Evolutionary conservation across 257 asterid genomes (phyloP).

Genomic region (Cruciata laevipes): DNA sequence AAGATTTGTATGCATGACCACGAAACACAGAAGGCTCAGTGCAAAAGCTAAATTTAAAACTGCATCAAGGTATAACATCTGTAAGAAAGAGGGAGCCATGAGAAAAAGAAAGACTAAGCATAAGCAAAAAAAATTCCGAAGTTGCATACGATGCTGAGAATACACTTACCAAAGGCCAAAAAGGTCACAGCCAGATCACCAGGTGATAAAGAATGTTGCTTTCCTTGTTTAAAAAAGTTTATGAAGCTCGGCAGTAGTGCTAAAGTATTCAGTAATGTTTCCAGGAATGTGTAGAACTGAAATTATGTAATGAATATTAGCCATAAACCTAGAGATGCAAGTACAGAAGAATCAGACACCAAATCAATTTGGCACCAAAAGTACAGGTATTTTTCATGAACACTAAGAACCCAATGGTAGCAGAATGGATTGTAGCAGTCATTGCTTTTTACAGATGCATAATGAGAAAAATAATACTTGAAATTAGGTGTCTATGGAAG

Average conservation of each 20-base stretch:
- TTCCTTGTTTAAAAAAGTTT: slow-evolving; percentile 42
- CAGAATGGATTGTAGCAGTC: too few relatives aligned
- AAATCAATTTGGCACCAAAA: not conserved
- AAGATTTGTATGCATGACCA: slow-evolving; percentile 59
- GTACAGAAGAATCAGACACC: not conserved
- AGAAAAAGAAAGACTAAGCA: slow-evolving; percentile 25
- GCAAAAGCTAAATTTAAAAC: slow-evolving; percentile 82
- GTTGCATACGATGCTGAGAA: slow-evolving; percentile 6
- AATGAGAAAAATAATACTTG: not conserved
- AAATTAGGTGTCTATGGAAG: not conserved
- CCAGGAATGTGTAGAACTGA: slow-evolving; percentile 74
- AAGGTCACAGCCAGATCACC: slow-evolving; percentile 66
- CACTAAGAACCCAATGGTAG: too few relatives aligned
- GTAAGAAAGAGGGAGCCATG: slow-evolving; percentile 55
- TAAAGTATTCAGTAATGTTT: slow-evolving; percentile 55
- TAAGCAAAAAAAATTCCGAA: slow-evolving; percentile 3
- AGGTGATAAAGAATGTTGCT: slow-evolving; percentile 53
- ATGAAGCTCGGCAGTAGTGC: slow-evolving; percentile 80
- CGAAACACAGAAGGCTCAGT: slow-evolving; percentile 81
- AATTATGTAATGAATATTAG: slow-evolving; percentile 16
- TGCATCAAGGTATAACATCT: slow-evolving; percentile 75
- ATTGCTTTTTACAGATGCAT: not conserved
- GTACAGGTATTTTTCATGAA: not conserved
- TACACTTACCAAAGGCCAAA: slow-evolving; percentile 68
- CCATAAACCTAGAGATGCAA: slow-evolving; percentile 14